These are phyloP conservation scores for Grigorovia yakushimaensis DNA, from an alignment of 805 yeast species.

Conservation along the genomic window DNA sequence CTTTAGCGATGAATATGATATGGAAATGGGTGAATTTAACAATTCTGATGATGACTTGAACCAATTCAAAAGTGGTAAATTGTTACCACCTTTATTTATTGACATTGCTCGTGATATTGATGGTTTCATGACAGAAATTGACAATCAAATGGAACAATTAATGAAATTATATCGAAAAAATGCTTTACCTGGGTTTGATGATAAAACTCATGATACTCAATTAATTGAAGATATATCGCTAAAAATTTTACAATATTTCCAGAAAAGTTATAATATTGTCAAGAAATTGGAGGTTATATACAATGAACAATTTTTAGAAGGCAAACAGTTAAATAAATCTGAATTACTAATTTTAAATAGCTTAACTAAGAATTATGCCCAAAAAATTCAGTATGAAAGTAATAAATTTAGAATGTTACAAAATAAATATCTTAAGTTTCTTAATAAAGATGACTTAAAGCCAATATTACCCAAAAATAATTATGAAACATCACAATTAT, in stretches of 20 bases:
- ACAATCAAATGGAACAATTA: slow-evolving; percentile 46
- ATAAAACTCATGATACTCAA: slow-evolving; percentile 63
- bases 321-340: slow-evolving; percentile 26
- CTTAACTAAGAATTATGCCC: slow-evolving; percentile 75
- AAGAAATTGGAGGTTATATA: slow-evolving; percentile 49
- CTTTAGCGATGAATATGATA: slow-evolving; percentile 21
- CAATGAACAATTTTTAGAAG: slow-evolving; percentile 31
- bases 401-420: slow-evolving; percentile 78
- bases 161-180: slow-evolving; percentile 69
- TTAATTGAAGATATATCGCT: slow-evolving; percentile 72
- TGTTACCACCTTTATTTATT: slow-evolving; percentile 65
- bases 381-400: slow-evolving; percentile 69
- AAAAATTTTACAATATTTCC: slow-evolving; percentile 65
- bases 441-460: slow-evolving; percentile 70
- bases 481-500: slow-evolving; percentile 16
- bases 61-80: slow-evolving; percentile 33
- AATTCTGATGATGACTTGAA: not conserved
- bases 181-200: slow-evolving; percentile 79
- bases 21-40: slow-evolving; percentile 21
- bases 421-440: slow-evolving; percentile 74
- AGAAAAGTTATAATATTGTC: slow-evolving; percentile 65
- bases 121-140: slow-evolving; percentile 43
- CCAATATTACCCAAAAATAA: slow-evolving; percentile 27
- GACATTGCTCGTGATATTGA: slow-evolving; percentile 69
- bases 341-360: slow-evolving; percentile 66